Evolutionary conservation across 805 yeast genomes (phyloP).

Genomic region (Pichia exigua): DNA sequence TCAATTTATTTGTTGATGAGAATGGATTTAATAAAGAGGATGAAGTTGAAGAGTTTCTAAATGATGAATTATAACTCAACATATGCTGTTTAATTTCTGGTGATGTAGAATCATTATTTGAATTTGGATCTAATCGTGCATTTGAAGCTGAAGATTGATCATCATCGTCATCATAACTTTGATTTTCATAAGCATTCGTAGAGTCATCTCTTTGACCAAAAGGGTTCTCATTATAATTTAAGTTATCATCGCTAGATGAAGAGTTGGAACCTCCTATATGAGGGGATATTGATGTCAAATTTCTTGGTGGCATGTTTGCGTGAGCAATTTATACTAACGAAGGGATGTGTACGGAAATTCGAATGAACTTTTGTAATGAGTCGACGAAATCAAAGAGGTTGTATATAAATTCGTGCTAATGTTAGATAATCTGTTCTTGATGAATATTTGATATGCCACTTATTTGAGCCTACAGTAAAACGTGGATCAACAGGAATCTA

Average conservation of each 20-base stretch:
- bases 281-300: conserved; percentile 29
- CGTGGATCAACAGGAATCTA: neutral
- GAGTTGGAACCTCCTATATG: conserved; percentile 21
- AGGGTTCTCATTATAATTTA: conserved; percentile 16
- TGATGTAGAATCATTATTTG: conserved; percentile 14
- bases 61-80: conserved; percentile 18
- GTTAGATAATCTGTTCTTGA: no score
- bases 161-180: conserved; percentile 17
- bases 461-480: neutral
- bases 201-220: conserved; percentile 17
- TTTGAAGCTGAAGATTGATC: conserved; percentile 4
- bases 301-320: conserved; percentile 25
- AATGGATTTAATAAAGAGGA: conserved; percentile 26
- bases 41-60: conserved; percentile 21
- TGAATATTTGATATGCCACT: neutral
- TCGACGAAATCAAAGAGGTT: no score
- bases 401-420: no score
- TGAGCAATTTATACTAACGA: neutral
- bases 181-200: conserved; percentile 22
- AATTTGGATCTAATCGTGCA: conserved; percentile 11
- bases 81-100: conserved; percentile 18
- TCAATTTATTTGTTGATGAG: conserved; percentile 21
- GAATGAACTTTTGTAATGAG: no score
- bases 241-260: conserved; percentile 17
- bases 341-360: neutral